phyloP scores from a whole-genome alignment of 768 basidiomycete species.

The Dictyophora rubrovolvata region DNA sequence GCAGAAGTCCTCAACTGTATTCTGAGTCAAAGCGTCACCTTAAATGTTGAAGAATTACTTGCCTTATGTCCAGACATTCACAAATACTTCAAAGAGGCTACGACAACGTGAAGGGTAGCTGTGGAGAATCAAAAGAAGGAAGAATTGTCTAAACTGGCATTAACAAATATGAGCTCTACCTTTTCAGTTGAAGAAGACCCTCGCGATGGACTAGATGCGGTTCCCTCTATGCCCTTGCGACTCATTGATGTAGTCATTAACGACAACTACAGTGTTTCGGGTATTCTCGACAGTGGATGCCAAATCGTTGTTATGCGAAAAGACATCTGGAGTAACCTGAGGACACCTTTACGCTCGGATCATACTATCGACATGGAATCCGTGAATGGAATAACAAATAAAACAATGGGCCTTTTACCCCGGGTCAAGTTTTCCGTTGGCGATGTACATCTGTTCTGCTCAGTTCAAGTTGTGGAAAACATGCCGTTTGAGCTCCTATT shows the following conservation, averaged over 20 bases:
- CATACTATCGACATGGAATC: not conserved
- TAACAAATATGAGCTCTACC: not conserved
- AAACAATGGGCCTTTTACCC: not conserved
- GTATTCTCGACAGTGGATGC: not conserved
- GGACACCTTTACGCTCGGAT: not conserved
- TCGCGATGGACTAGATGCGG: not conserved
- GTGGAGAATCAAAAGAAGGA: not conserved
- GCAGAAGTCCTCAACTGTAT: not conserved
- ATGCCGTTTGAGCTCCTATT: not conserved
- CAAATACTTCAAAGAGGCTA: not conserved
- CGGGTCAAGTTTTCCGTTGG: not conserved
- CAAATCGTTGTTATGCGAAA: not conserved
- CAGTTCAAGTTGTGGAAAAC: not conserved
- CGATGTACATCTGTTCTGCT: not conserved
- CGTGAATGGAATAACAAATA: not conserved
- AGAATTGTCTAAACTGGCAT: not conserved
- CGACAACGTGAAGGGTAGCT: not conserved
- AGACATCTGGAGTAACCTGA: not conserved
- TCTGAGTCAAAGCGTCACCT: not conserved
- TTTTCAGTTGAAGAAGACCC: not conserved
- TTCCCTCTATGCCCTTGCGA: not conserved
- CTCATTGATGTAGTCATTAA: not conserved
- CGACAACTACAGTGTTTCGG: not conserved
- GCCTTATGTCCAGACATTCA: not conserved
- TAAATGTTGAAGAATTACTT: not conserved